Evolutionary conservation across 108 stramenopile species (phyloP), one percentile per base, ranked within the genome.

Genomic region (Nannochloropsis gaditana): DNA sequence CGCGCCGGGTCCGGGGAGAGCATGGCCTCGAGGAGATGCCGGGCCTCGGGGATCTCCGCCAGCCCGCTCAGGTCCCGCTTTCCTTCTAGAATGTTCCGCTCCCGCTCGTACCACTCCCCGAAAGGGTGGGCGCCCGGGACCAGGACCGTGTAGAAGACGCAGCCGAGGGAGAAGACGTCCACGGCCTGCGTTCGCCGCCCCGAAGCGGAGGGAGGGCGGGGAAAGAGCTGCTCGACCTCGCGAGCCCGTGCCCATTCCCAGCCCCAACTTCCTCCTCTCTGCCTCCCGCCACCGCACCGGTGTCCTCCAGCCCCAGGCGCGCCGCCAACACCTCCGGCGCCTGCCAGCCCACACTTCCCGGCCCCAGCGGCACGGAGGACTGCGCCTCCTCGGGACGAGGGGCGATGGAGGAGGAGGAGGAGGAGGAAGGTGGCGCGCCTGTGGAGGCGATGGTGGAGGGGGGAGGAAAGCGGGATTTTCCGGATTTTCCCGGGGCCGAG

Each of bases 141-240:
- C 41, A 97, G 84, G 9, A 94, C 93, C 80, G 94, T 95, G 86
- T 95, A 94, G 83, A 96, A 96, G 19, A 98, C 94, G 86, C 97
- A 98, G n/a, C 97, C 97, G 9, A 98, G 92, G 42, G 95, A 94
- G 84, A 97, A 98, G 42, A 98, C 94, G 86, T 98, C 97, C 19
- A 94, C 94, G 85, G 95, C 89, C 86, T 87, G 89, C 31, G 89
- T 86, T 11, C 85, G 94, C 79, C 96, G 93, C 17, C 83, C 80
- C 43, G 86, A 86, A 47, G 82, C 83, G 43, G 83, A 83, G 44
- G 59, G 50, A 5, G 80, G 80, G 19, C 21, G 5, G 80, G 41
- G 31, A 41, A 11, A 2, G 80, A 21, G 5, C 21, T 9, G 80
- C 11, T 41, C 31, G 31, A 31, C 31, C 31, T 1, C 31, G 31